Conservation (phyloP, 2,329 filamentous ascomycete species). For the Dactylellina cionopaga region DNA sequence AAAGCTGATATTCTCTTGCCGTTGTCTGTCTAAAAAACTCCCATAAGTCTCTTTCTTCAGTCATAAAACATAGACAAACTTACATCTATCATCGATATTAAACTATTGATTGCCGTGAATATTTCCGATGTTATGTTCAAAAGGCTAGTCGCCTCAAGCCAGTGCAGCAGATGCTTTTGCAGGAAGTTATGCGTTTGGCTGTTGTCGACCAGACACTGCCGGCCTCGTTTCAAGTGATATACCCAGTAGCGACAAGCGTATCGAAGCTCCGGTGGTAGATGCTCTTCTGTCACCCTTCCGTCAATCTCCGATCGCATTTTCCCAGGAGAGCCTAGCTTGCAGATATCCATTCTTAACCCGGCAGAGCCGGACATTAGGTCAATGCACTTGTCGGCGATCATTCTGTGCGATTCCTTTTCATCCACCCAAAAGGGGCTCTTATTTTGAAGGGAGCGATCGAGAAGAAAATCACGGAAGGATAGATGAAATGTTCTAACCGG, state of each 20-base stretch:
- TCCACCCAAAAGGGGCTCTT: too few species aligned
- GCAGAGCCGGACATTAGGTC: conserved; percentile 58
- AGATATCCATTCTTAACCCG: conserved; percentile 60
- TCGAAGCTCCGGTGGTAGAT: conserved; percentile 58
- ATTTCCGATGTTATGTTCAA: not conserved
- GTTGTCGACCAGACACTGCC: not conserved
- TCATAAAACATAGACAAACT: conserved; percentile 3
- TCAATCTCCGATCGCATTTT: conserved; percentile 55
- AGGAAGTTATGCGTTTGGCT: conserved; percentile 9
- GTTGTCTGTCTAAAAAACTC: not conserved
- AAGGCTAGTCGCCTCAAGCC: conserved; percentile 17
- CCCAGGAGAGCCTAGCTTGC: conserved; percentile 57
- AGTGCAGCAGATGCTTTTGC: conserved; percentile 2
- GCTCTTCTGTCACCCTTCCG: conserved; percentile 53
- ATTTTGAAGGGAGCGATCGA: too few species aligned
- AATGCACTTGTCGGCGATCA: conserved; percentile 60
- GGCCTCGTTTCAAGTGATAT: not conserved
- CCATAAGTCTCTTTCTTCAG: not conserved
- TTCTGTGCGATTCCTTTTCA: conserved; percentile 58
- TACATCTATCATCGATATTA: conserved; percentile 1
- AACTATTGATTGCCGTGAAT: not conserved
- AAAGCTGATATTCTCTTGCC: conserved; percentile 28
- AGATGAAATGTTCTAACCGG: too few species aligned
- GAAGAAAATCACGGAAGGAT: too few species aligned
- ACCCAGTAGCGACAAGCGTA: too few species aligned